Evolutionary conservation across 2,329 filamentous ascomycete genomes (phyloP).

Genomic region (Colletotrichum truncatum): DNA sequence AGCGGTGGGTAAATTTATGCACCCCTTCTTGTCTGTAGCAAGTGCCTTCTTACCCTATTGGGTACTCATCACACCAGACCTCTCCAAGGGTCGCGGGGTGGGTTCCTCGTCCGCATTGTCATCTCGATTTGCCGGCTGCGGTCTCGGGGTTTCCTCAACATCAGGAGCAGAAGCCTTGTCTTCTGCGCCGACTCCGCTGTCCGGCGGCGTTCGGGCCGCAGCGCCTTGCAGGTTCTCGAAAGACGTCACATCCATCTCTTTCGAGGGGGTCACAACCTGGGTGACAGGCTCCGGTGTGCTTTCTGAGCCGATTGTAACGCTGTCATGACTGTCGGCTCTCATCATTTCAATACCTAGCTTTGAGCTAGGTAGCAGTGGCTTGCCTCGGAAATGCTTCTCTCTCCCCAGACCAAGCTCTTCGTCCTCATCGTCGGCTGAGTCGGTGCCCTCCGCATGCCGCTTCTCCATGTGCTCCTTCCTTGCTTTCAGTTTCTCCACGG

Average conservation of each 20-base stretch:
- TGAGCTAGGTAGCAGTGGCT: conserved; percentile 75
- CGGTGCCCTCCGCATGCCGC: conserved; percentile 75
- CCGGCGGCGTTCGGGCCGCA: conserved; percentile 40
- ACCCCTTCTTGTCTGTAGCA: background rate
- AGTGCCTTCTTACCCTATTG: conserved; percentile 29
- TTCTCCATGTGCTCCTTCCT: conserved; percentile 82
- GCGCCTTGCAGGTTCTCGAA: conserved; percentile 35
- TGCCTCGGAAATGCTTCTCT: conserved; percentile 60
- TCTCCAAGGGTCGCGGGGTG: conserved; percentile 47
- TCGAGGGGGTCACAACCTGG: conserved; percentile 60
- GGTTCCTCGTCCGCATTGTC: conserved; percentile 45
- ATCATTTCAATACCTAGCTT: conserved; percentile 98
- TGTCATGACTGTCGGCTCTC: conserved; percentile 94
- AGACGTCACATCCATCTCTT: conserved; percentile 46
- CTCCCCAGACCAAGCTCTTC: conserved; percentile 76
- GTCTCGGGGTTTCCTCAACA: conserved; percentile 56
- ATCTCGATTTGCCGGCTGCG: conserved; percentile 34
- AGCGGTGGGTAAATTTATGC: background rate
- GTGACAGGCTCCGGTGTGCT: conserved; percentile 61
- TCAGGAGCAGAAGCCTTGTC: conserved; percentile 31
- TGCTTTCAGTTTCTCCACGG: conserved; percentile 76
- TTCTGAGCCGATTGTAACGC: conserved; percentile 66
- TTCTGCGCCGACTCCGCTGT: conserved; percentile 34
- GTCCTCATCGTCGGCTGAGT: conserved; percentile 95
- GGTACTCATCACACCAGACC: background rate